A percentile compares a stretch with the other conserved stretches of the same genome.
phyloP scores from a whole-genome alignment of 1,139 yeast genomes.

The Hansenula sp. region DNA sequence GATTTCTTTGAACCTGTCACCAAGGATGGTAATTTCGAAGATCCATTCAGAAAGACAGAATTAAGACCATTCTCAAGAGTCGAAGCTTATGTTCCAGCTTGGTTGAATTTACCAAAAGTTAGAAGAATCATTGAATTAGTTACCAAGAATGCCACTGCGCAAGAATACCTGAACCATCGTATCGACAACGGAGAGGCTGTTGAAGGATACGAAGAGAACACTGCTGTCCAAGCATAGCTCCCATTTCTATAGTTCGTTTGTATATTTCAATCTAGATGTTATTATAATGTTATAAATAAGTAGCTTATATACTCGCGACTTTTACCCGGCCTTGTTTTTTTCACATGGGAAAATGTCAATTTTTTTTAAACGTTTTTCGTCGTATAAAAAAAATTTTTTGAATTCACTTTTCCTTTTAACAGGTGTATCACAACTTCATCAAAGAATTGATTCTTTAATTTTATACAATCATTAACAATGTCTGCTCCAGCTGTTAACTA shows the following conservation, averaged over 20 bases:
- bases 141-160: constrained; percentile 64
- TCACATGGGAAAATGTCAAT: not conserved
- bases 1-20: constrained; percentile 61
- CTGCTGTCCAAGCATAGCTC: not conserved
- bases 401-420: not conserved
- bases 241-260: no score
- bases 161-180: constrained; percentile 18
- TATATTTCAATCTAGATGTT: no score
- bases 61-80: constrained; percentile 85
- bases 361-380: not conserved
- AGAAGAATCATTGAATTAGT: constrained; percentile 88
- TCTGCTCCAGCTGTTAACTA: constrained; percentile 64
- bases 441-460: not conserved
- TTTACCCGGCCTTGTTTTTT: no score
- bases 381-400: not conserved
- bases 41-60: constrained; percentile 81
- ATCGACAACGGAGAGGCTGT: constrained; percentile 7
- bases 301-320: no score
- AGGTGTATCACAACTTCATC: not conserved
- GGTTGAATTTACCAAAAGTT: constrained; percentile 84
- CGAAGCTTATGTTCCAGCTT: constrained; percentile 95
- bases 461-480: constrained; percentile 26
- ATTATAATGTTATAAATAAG: no score
- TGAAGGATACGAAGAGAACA: constrained; percentile 1
- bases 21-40: constrained; percentile 74